Evolutionary conservation across 179 eudicot genomes (phyloP).

Genomic region (Spergularia azorica): DNA sequence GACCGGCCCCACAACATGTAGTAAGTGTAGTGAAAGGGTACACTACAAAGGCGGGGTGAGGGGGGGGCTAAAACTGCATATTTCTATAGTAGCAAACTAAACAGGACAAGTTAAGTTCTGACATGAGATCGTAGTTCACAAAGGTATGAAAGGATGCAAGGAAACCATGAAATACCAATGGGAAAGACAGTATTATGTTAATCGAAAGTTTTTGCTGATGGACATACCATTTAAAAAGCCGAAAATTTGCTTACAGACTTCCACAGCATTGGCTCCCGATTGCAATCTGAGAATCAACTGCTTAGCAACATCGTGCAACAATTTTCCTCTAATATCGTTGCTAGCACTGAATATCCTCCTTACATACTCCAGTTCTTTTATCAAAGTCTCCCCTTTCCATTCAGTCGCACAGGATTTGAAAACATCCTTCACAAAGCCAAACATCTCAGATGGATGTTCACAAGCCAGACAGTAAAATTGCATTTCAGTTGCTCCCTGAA

Average conservation of each 20-base stretch:
- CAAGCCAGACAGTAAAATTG: constrained; percentile 96
- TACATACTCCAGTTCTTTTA: constrained; percentile 85
- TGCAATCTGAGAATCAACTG: constrained; percentile 62
- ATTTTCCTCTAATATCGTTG: constrained; percentile 74
- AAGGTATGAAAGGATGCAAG: neutral
- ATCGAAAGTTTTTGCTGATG: neutral
- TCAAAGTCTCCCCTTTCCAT: constrained; percentile 75
- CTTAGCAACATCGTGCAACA: constrained; percentile 61
- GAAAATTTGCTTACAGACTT: constrained; percentile 62
- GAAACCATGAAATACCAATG: neutral
- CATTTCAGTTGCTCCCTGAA: constrained; percentile 69
- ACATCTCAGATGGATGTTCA: constrained; percentile 96
- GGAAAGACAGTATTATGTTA: neutral
- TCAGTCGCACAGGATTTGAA: constrained; percentile 72
- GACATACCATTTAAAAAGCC: constrained; percentile 65
- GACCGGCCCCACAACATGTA: neutral
- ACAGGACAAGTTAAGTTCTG: neutral
- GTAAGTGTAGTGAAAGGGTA: neutral
- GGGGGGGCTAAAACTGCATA: neutral
- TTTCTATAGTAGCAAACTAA: neutral
- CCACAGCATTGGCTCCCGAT: constrained; percentile 57
- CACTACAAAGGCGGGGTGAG: too few relatives aligned
- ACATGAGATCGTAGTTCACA: neutral
- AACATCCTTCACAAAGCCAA: constrained; percentile 95
- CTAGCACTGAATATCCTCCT: constrained; percentile 74